These are phyloP conservation scores for Boechera stricta DNA, from an alignment of 345 rosid species.

Conservation along the genomic window DNA sequence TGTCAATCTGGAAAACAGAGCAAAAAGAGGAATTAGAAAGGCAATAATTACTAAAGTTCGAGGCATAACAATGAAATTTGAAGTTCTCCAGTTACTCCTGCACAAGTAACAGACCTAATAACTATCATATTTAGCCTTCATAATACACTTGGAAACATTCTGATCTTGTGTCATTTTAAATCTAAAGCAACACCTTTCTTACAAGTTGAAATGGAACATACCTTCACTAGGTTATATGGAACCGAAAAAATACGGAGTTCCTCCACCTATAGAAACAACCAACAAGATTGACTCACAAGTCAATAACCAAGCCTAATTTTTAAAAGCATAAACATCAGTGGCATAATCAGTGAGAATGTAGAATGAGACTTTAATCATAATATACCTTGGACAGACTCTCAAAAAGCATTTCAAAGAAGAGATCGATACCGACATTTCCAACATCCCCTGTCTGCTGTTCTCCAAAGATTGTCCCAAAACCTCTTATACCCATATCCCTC, in stretches of 20 bases:
- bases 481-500: conserved; percentile 98
- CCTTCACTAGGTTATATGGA: conserved; percentile 85
- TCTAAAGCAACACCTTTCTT: conserved; percentile 11
- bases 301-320: conserved; percentile 37
- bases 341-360: conserved; percentile 21
- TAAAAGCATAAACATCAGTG: conserved; percentile 5
- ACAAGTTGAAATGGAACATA: conserved; percentile 43
- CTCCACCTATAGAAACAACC: conserved; percentile 68
- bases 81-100: conserved; percentile 22
- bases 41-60: background rate
- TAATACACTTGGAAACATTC: conserved; percentile 13
- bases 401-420: conserved; percentile 97
- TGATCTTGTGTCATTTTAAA: conserved; percentile 12
- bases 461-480: conserved; percentile 95
- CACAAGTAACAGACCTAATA: conserved; percentile 27
- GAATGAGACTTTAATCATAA: conserved; percentile 24
- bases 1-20: conserved; percentile 67
- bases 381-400: conserved; percentile 91
- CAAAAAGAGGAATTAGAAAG: conserved; percentile 30
- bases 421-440: conserved; percentile 93
- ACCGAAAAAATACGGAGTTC: conserved; percentile 73
- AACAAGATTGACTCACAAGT: conserved; percentile 40
- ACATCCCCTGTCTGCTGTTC: conserved; percentile 99
- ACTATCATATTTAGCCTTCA: conserved; percentile 18
- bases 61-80: conserved; percentile 10